These are phyloP conservation scores for Bruguiera parviflora DNA, from an alignment of 345 rosid species.

Conservation along the genomic window DNA sequence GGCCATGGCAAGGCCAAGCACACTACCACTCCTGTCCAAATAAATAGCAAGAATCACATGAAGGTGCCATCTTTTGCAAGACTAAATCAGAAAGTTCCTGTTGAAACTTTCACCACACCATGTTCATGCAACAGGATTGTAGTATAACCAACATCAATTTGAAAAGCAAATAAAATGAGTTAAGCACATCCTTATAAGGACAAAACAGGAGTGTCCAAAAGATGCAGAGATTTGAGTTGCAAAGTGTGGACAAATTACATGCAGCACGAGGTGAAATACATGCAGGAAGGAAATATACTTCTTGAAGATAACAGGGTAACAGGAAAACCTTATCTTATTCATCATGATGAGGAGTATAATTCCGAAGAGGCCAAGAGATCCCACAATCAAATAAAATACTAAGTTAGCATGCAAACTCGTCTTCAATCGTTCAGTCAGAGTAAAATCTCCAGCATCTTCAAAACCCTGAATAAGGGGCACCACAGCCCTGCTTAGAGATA, in stretches of 20 bases:
- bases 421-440: slow-evolving; percentile 77
- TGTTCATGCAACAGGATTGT: not conserved
- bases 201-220: not conserved
- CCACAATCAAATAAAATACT: slow-evolving; percentile 84
- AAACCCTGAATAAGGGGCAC: slow-evolving; percentile 99
- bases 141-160: slow-evolving; percentile 5
- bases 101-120: not conserved
- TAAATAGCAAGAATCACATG: not conserved
- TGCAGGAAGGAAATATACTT: not conserved
- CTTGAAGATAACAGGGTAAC: slow-evolving; percentile 6
- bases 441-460: slow-evolving; percentile 99
- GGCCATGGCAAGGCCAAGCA: slow-evolving; percentile 94
- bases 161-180: not conserved
- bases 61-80: not conserved
- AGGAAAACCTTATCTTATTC: slow-evolving; percentile 49
- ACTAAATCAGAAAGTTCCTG: not conserved
- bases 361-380: slow-evolving; percentile 82
- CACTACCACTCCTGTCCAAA: slow-evolving; percentile 49
- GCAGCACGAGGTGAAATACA: slow-evolving; percentile 10
- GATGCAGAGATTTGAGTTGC: slow-evolving; percentile 8
- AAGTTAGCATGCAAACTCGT: slow-evolving; percentile 90
- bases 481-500: slow-evolving; percentile 92
- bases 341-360: slow-evolving; percentile 84
- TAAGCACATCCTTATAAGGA: no score
- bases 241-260: slow-evolving; percentile 1